Base-by-base conservation (phyloP, 2,329 filamentous ascomycete genomes). In the Mariannaea elegans region DNA sequence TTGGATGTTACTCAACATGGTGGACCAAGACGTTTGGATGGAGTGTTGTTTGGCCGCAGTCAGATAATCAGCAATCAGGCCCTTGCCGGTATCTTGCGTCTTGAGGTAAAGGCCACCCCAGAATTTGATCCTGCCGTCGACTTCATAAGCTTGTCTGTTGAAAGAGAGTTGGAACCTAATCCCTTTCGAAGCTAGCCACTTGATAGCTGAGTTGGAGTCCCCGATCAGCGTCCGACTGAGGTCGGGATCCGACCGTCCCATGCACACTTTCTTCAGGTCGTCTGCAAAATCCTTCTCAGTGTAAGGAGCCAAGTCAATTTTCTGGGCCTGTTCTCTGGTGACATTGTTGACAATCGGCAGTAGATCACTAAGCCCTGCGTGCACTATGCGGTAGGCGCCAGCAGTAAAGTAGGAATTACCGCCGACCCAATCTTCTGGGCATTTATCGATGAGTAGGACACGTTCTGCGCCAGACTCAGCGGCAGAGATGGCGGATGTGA, bases 331-430 rank as follows among this genome's bases (percentile, higher is more conserved):
- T 1, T 80, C 78, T 0, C 71, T 47, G 19, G 80, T 71, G 1
- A 86, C 81, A 62, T 90, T 90, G 69, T 85, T 86, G 46, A 90
- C 85, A 4, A 90, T 68, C 0, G 87, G 85, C 0, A 89, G 73
- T 0, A 91, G 66, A 65, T 90, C 87, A 0, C 69, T 10, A 0
- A 88, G 75, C 0, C 88, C 88, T 7, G 68, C 55, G 66, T 89
- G 85, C 1, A 77, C 80, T 1, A 82, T 86, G 7, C 89, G 82
- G 69, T 84, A 88, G 2, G 86, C 87, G 1, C 86, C 88, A 0
- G 88, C 87, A 0, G 87, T 90, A 75, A 89, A 90, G 68, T 83
- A 89, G 0, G 81, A 81, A 68, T 90, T 90, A 1, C 87, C 87
- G 12, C 87, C 88, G 0, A 82, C 84, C 83, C 86, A 88, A 5